These are phyloP conservation scores for Aspergillus ochraceoroseus DNA, from an alignment of 2,329 filamentous ascomycete genomes.

Conservation along the genomic window DNA sequence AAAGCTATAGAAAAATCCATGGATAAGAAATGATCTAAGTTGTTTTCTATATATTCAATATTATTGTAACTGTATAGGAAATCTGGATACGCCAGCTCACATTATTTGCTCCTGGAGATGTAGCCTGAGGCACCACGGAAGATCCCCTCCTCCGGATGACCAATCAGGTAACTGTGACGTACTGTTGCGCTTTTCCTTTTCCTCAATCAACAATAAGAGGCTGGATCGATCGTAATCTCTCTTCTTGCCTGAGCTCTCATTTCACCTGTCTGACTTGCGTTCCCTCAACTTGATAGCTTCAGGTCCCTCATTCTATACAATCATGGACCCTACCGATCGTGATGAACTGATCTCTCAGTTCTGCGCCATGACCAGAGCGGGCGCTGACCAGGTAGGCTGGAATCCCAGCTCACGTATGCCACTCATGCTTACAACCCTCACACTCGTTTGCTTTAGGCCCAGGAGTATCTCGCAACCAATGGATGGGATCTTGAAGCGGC, in stretches of 20 bases:
- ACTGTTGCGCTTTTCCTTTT: conserved; percentile 21
- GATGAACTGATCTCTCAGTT: conserved; percentile 51
- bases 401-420: too few species aligned
- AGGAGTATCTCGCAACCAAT: conserved; percentile 60
- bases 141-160: conserved; percentile 31
- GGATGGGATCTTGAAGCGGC: conserved; percentile 64
- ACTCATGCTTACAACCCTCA: too few species aligned
- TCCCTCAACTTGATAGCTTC: too few species aligned
- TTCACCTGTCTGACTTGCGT: not conserved
- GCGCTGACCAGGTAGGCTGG: conserved; percentile 45
- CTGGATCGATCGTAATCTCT: not conserved
- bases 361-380: conserved; percentile 52
- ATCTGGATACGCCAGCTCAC: too few species aligned
- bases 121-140: conserved; percentile 23
- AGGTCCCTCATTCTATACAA: conserved; percentile 3
- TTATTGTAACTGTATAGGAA: too few species aligned
- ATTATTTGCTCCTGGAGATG: too few species aligned
- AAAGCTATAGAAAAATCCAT: too few species aligned
- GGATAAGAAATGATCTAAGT: too few species aligned
- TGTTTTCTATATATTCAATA: too few species aligned
- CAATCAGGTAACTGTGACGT: conserved; percentile 41
- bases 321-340: conserved; percentile 34
- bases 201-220: conserved; percentile 8
- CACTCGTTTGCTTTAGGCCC: conserved; percentile 56
- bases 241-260: not conserved